phyloP scores from a whole-genome alignment of 2,329 filamentous ascomycete species.

The Beauveria rudraprayagi region DNA sequence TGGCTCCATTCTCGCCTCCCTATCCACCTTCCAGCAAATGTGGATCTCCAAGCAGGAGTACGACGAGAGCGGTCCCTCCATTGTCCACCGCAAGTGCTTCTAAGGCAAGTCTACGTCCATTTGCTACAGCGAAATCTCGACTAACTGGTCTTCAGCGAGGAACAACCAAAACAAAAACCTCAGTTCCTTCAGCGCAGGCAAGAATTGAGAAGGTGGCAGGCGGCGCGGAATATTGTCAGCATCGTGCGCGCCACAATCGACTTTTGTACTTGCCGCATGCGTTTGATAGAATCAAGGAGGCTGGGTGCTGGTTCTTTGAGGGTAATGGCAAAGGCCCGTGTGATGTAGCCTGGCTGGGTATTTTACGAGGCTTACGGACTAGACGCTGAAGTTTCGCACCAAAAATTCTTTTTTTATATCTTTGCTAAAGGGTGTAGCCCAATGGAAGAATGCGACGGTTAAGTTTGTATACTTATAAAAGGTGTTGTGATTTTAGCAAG shows the following conservation, averaged over 20 bases:
- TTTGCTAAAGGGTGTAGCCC: conserved; percentile 30
- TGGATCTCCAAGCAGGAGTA: conserved; percentile 99
- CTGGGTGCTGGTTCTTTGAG: conserved; percentile 40
- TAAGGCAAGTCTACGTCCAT: conserved; percentile 54
- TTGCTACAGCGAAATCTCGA: too few relatives aligned
- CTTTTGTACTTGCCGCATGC: conserved; percentile 51
- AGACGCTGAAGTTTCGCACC: conserved; percentile 49
- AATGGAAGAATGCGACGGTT: conserved; percentile 21
- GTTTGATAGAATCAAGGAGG: conserved; percentile 47
- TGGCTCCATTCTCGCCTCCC: conserved; percentile 98
- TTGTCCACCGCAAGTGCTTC: conserved; percentile 99
- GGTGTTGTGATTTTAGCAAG: conserved; percentile 17
- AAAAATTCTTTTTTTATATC: conserved; percentile 34
- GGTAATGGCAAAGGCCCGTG: conserved; percentile 40
- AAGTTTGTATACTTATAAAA: conserved; percentile 16
- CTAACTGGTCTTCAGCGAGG: conserved; percentile 17
- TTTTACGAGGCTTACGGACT: conserved; percentile 40
- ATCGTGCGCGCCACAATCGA: conserved; percentile 41
- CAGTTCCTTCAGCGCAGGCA: conserved; percentile 29
- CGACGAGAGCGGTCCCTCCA: conserved; percentile 98
- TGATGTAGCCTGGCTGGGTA: conserved; percentile 41
- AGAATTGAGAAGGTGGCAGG: conserved; percentile 38
- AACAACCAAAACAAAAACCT: conserved; percentile 25
- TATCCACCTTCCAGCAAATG: conserved; percentile 99
- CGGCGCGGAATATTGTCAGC: conserved; percentile 35